phyloP scores from a whole-genome alignment of 305 asterid genomes.

The Fraxinus paxiana region DNA sequence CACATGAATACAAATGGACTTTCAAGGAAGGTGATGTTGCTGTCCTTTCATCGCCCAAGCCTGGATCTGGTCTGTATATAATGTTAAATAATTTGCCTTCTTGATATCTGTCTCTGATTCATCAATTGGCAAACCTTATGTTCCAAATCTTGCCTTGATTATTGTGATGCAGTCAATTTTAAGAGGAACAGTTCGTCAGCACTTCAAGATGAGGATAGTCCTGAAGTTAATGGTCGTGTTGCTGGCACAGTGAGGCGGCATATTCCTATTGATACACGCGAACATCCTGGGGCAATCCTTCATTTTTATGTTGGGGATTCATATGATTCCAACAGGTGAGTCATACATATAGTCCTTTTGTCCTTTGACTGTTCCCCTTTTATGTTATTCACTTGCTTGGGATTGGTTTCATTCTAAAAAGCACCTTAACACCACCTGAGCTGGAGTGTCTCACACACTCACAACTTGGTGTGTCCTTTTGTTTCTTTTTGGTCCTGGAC shows the following conservation, averaged over 20 bases:
- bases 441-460: neutral
- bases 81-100: neutral
- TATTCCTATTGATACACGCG: conserved; percentile 86
- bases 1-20: conserved; percentile 76
- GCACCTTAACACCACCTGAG: neutral
- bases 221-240: conserved; percentile 75
- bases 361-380: conserved; percentile 8
- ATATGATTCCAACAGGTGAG: conserved; percentile 72
- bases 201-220: conserved; percentile 67
- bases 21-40: conserved; percentile 99
- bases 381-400: neutral
- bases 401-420: neutral
- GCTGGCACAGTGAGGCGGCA: conserved; percentile 97
- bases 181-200: conserved; percentile 54
- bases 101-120: conserved; percentile 15
- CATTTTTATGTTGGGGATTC: conserved; percentile 91
- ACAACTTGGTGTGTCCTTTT: neutral
- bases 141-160: conserved; percentile 9
- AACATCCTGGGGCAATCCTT: conserved; percentile 80
- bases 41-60: conserved; percentile 85
- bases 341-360: conserved; percentile 3
- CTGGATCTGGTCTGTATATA: conserved; percentile 66
- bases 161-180: conserved; percentile 49
- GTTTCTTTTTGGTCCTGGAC: neutral
- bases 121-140: conserved; percentile 12